Conservation (phyloP, 192 early-diverging fungal species). For the Gonapodya sp. region DNA sequence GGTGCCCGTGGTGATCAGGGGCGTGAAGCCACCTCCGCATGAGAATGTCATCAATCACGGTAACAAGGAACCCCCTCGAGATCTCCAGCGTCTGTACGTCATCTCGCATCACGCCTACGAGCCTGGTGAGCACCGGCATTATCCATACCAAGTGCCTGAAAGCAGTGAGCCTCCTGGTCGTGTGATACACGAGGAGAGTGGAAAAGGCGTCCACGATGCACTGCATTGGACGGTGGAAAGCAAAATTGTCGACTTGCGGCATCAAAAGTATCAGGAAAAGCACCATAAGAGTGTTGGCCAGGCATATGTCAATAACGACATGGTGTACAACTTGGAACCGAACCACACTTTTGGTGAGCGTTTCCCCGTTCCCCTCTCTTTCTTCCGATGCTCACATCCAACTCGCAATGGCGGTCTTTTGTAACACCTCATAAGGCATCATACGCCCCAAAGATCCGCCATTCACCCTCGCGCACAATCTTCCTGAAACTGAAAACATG, state of each 20-base stretch:
- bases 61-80: too few species aligned
- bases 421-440: neutral
- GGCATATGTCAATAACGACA: neutral
- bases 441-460: neutral
- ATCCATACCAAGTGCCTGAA: neutral
- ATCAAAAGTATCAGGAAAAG: neutral
- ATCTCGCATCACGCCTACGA: neutral
- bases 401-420: neutral
- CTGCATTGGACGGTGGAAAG: neutral
- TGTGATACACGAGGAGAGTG: neutral
- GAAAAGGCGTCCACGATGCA: neutral
- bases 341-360: neutral
- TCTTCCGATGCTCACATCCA: neutral
- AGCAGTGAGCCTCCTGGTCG: neutral
- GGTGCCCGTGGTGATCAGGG: too few species aligned
- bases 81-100: neutral
- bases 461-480: neutral
- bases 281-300: neutral
- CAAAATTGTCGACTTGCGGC: neutral
- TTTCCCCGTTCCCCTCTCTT: neutral
- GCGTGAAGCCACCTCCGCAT: too few species aligned
- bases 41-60: too few species aligned
- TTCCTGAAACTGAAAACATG: neutral
- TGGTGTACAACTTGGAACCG: neutral
- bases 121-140: neutral